Conservation (phyloP, 1,139 yeast genomes). For the Saccharomyces hybrid region DNA sequence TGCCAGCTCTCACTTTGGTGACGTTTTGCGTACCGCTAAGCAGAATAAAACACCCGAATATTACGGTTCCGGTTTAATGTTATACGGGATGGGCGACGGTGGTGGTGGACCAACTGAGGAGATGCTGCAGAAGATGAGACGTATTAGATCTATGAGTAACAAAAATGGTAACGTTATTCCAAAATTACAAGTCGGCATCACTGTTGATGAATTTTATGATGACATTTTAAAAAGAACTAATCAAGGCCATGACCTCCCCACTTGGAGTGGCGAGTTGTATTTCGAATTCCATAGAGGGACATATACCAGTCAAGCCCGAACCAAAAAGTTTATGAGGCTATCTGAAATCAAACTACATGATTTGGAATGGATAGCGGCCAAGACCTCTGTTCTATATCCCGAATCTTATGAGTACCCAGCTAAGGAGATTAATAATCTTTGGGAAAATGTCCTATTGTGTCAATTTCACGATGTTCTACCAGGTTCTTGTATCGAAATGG, state of each 20-base stretch:
- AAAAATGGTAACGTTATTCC: conserved; percentile 74
- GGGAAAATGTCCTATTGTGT: conserved; percentile 85
- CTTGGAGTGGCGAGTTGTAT: conserved; percentile 92
- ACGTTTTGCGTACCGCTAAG: conserved; percentile 66
- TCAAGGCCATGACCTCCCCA: conserved; percentile 59
- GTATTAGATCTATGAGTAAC: conserved; percentile 81
- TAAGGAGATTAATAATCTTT: conserved; percentile 54
- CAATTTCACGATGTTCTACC: conserved; percentile 97
- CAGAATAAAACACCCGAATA: conserved; percentile 80
- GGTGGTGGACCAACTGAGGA: conserved; percentile 97
- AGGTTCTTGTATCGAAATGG: conserved; percentile 92
- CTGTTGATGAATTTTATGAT: conserved; percentile 70
- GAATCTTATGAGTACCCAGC: conserved; percentile 61
- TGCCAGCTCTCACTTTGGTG: conserved; percentile 87
- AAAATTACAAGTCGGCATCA: conserved; percentile 62
- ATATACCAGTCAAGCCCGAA: conserved; percentile 84
- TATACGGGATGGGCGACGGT: conserved; percentile 94
- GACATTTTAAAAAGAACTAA: conserved; percentile 54
- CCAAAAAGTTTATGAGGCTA: conserved; percentile 70
- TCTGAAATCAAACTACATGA: conserved; percentile 79
- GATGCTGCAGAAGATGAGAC: conserved; percentile 84
- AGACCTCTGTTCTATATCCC: conserved; percentile 49
- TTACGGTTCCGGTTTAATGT: conserved; percentile 70
- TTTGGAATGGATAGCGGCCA: conserved; percentile 72
- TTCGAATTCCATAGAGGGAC: conserved; percentile 96